A percentile compares a stretch with the other conserved stretches of the same genome.
Evolutionary conservation across 129 eudicot genomes (phyloP).

Genomic region (Helianthus tuberosus): DNA sequence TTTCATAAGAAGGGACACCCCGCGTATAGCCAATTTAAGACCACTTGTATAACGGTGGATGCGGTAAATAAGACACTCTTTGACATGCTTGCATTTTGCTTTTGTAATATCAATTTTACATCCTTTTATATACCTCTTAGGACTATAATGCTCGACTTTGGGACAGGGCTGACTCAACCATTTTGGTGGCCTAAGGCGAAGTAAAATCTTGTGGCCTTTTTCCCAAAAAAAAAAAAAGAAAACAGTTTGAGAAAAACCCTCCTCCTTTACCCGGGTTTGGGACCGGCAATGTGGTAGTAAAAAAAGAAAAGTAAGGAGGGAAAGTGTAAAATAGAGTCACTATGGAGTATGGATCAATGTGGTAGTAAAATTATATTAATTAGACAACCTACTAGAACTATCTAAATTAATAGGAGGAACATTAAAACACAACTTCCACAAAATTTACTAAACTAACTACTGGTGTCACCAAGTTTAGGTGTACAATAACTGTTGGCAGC

Average conservation of each 20-base stretch:
- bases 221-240: no score
- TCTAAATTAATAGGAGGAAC: neutral
- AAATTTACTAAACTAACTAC: neutral
- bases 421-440: neutral
- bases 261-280: no score
- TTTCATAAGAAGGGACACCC: slow-evolving; percentile 21
- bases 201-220: no score
- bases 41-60: slow-evolving; percentile 28
- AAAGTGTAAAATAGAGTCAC: neutral
- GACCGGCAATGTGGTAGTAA: no score
- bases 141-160: no score
- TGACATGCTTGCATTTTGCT: neutral
- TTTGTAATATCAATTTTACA: no score
- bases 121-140: no score
- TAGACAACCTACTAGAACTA: slow-evolving; percentile 3
- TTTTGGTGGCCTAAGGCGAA: no score
- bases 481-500: slow-evolving; percentile 1
- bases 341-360: neutral
- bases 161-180: no score
- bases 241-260: no score
- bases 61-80: slow-evolving; percentile 5
- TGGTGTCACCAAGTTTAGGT: neutral
- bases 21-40: slow-evolving; percentile 24
- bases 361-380: neutral
- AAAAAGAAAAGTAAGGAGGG: neutral